Percentiles rank a stretch among this genome's conserved stretches.
phyloP scores from a whole-genome alignment of 371 early-diverging fungal genomes.

The Racocetra persica region DNA sequence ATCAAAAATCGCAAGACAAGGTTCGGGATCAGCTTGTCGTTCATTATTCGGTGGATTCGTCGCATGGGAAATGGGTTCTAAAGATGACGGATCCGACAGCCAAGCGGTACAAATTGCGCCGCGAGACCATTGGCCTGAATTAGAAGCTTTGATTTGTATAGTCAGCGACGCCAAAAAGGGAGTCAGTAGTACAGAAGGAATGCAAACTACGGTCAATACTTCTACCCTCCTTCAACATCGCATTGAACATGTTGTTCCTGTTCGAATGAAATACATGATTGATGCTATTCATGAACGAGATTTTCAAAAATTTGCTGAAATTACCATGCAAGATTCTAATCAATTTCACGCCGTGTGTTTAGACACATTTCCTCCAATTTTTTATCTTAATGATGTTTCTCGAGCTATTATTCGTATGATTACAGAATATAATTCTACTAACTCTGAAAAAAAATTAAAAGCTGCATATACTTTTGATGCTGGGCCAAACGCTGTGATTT shows the following conservation, averaged over 20 bases:
- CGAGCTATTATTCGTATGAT: conserved; percentile 87
- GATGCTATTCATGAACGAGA: conserved; percentile 85
- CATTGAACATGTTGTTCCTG: conserved; percentile 82
- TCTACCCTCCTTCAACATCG: conserved; percentile 89
- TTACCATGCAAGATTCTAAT: conserved; percentile 98
- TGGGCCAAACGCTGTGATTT: conserved; percentile 98
- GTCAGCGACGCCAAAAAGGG: conserved; percentile 94
- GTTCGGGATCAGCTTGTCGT: conserved; percentile 98
- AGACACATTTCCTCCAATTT: conserved; percentile 94
- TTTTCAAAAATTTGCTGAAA: conserved; percentile 89
- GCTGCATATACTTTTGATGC: conserved; percentile 96
- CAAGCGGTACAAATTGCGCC: conserved; percentile 90
- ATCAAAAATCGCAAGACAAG: conserved; percentile 93
- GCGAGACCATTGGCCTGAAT: conserved; percentile 94
- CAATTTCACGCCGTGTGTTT: conserved; percentile 98
- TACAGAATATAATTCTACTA: conserved; percentile 82
- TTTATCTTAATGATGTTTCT: conserved; percentile 95
- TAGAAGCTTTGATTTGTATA: conserved; percentile 93
- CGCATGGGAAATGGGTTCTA: conserved; percentile 91
- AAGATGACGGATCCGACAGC: conserved; percentile 85
- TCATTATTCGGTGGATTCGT: conserved; percentile 98
- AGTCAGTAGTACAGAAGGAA: conserved; percentile 93
- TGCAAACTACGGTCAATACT: conserved; percentile 96
- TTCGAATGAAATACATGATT: conserved; percentile 86
- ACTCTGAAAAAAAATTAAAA: conserved; percentile 59